These are phyloP conservation scores for Phytophthora macrochlamydospora DNA, from an alignment of 352 stramenopile species.

Conservation along the genomic window DNA sequence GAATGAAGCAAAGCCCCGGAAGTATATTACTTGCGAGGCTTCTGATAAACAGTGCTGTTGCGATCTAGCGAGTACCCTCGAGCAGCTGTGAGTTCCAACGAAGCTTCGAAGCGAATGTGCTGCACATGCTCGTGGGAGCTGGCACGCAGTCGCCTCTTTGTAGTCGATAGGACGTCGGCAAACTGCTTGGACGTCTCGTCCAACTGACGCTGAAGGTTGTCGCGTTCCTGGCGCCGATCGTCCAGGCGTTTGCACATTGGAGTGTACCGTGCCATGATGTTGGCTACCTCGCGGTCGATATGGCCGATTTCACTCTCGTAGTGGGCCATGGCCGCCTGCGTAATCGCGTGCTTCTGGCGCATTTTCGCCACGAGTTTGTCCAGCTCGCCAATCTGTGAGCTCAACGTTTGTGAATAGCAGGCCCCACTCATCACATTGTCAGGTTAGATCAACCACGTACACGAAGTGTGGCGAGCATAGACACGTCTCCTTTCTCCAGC, in stretches of 20 bases:
- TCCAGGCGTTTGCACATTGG: constrained; percentile 67
- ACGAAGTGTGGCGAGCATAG: constrained; percentile 74
- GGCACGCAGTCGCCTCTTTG: constrained; percentile 57
- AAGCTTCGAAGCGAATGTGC: constrained; percentile 66
- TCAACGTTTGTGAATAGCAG: too few relatives aligned
- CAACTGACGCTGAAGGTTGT: constrained; percentile 49
- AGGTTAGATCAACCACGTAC: constrained; percentile 30
- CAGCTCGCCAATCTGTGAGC: constrained; percentile 61
- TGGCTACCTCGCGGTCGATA: constrained; percentile 64
- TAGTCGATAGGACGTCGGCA: constrained; percentile 66
- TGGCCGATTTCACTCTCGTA: constrained; percentile 66
- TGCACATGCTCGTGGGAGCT: constrained; percentile 66
- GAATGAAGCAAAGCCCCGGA: constrained; percentile 26
- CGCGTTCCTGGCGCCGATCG: constrained; percentile 52
- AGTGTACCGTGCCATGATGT: constrained; percentile 70
- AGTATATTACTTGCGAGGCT: constrained; percentile 25
- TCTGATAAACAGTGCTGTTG: constrained; percentile 73
- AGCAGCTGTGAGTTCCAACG: constrained; percentile 44
- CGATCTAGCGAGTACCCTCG: constrained; percentile 62
- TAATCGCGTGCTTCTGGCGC: constrained; percentile 68
- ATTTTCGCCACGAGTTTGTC: constrained; percentile 77
- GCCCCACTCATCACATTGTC: neutral
- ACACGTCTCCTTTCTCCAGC: constrained; percentile 70
- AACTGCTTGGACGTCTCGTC: constrained; percentile 59
- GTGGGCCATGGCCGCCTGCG: constrained; percentile 47